Evolutionary conservation across 73 alveolate genomes (phyloP).

Genomic region (Uronychia binucleata): DNA sequence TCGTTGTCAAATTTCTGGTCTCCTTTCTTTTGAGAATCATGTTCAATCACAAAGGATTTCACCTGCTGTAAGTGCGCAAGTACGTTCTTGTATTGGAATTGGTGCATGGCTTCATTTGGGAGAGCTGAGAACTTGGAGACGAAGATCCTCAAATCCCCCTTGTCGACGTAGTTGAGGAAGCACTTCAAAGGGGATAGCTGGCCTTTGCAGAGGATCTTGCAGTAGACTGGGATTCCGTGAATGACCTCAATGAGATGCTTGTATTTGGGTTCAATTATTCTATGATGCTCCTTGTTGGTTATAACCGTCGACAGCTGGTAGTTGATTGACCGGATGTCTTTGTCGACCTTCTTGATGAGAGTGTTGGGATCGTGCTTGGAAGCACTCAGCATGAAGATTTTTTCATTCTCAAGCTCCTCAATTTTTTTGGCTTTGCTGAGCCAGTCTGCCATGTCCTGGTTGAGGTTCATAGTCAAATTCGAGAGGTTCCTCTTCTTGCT

Average conservation of each 20-base stretch:
- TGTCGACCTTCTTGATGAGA: background rate
- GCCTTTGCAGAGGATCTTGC: slow-evolving; percentile 1
- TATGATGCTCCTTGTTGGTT: slow-evolving; percentile 1
- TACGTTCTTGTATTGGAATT: background rate
- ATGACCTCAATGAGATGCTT: background rate
- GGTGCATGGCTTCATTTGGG: background rate
- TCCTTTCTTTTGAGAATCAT: background rate
- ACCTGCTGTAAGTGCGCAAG: background rate
- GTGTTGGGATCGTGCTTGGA: background rate
- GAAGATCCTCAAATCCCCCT: background rate
- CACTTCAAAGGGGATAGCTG: background rate
- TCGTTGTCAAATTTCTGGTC: background rate
- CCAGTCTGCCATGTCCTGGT: background rate
- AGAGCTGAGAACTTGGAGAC: background rate
- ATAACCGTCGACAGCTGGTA: slow-evolving; percentile 13
- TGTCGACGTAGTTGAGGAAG: background rate
- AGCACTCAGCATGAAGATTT: background rate
- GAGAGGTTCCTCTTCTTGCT: background rate
- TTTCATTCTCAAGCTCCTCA: background rate
- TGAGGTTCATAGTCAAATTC: background rate
- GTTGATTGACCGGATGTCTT: background rate
- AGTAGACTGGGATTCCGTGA: background rate
- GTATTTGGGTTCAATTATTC: background rate
- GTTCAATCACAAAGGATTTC: background rate
- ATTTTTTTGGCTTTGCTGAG: background rate